Evolutionary conservation across 257 asterid species (phyloP).

Genomic region (Avicennia marina): DNA sequence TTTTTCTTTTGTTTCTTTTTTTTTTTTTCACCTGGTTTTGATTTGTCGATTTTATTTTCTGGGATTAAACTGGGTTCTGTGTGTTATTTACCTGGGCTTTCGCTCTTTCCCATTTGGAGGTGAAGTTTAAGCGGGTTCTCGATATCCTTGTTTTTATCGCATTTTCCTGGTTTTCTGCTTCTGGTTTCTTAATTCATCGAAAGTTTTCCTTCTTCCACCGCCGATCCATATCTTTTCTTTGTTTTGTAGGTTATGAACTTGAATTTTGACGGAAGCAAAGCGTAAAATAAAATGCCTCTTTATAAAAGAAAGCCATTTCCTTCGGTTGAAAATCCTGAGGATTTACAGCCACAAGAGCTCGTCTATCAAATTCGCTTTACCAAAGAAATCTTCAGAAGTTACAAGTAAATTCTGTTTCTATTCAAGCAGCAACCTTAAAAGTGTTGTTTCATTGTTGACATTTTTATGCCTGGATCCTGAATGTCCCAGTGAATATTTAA

Average conservation of each 20-base stretch:
- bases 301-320: conserved; percentile 65
- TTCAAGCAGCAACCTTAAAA: conserved; percentile 11
- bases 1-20: not conserved
- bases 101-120: conserved; percentile 9
- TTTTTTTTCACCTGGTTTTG: not conserved
- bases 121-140: conserved; percentile 21
- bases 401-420: conserved; percentile 40
- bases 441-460: not conserved
- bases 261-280: conserved; percentile 31
- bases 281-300: conserved; percentile 59
- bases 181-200: conserved; percentile 7
- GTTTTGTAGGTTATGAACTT: conserved; percentile 33
- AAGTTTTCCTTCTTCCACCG: conserved; percentile 6
- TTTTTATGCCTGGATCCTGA: conserved; percentile 13
- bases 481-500: conserved; percentile 70
- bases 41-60: not conserved
- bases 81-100: conserved; percentile 17
- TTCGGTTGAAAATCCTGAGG: conserved; percentile 61
- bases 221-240: conserved; percentile 24
- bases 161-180: conserved; percentile 13
- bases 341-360: conserved; percentile 66
- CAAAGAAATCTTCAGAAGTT: conserved; percentile 83
- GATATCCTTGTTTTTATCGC: conserved; percentile 5
- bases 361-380: conserved; percentile 81
- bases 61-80: conserved; percentile 12